These are phyloP conservation scores for rapeseed (Brassica napus) DNA, from an alignment of 345 rosid genomes.

Conservation along the genomic window Da-Ae NC_063440.1:18792501-18793000, in stretches of 20 bases:
- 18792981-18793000: slow-evolving; percentile 89
- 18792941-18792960: slow-evolving; percentile 76
- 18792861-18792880: slow-evolving; percentile 78
- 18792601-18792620: slow-evolving; percentile 60
- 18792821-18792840: slow-evolving; percentile 90
- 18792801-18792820: slow-evolving; percentile 81
- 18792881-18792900: slow-evolving; percentile 76
- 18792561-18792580: slow-evolving; percentile 53
- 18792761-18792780: slow-evolving; percentile 61
- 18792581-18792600: slow-evolving; percentile 55
- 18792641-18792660: slow-evolving; percentile 55
- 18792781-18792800: slow-evolving; percentile 55
- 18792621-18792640: slow-evolving; percentile 55
- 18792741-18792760: slow-evolving; percentile 4
- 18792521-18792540: slow-evolving; percentile 81
- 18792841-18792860: slow-evolving; percentile 80
- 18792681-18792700: slow-evolving; percentile 30
- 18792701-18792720: slow-evolving; percentile 23
- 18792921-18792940: slow-evolving; percentile 73
- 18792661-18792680: slow-evolving; percentile 36
- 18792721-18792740: slow-evolving; percentile 38
- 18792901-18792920: slow-evolving; percentile 71
- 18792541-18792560: slow-evolving; percentile 70
- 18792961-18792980: slow-evolving; percentile 84
- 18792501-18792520: slow-evolving; percentile 51